These are phyloP conservation scores for Kazachstania sp. DNA, from an alignment of 1,139 yeast genomes.

Conservation along the genomic window DNA sequence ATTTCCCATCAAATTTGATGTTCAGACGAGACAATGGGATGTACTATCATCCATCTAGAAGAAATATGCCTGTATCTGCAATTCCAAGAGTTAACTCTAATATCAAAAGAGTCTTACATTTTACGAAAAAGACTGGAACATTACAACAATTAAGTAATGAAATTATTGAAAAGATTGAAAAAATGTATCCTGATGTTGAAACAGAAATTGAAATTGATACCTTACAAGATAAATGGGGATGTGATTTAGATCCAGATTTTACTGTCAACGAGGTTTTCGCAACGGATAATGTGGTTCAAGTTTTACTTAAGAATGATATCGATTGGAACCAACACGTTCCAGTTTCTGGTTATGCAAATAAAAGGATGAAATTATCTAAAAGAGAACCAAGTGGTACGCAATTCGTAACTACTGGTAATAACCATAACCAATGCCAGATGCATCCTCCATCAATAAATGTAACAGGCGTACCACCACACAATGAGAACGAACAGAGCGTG, in stretches of 20 bases:
- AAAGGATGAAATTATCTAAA: constrained; percentile 16
- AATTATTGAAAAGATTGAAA: constrained; percentile 42
- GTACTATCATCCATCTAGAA: background rate
- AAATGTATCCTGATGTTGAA: constrained; percentile 52
- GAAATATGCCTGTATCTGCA: background rate
- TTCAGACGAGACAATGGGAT: background rate
- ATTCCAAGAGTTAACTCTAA: constrained; percentile 8
- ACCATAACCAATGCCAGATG: too few relatives aligned
- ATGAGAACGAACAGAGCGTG: background rate
- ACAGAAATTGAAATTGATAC: constrained; percentile 45
- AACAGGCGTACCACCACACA: background rate
- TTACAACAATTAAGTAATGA: constrained; percentile 43
- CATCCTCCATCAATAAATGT: background rate
- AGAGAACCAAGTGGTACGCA: constrained; percentile 2
- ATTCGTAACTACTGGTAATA: too few relatives aligned
- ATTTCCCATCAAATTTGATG: background rate
- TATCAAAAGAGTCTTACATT: constrained; percentile 48
- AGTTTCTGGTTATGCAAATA: constrained; percentile 12
- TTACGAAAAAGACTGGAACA: constrained; percentile 41
- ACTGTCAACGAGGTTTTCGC: constrained; percentile 52
- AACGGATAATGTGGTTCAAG: constrained; percentile 44
- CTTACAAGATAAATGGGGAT: constrained; percentile 54
- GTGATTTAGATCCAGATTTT: constrained; percentile 74
- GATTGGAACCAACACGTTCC: constrained; percentile 14
- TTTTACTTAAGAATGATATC: constrained; percentile 39